phyloP scores from a whole-genome alignment of 2,329 filamentous ascomycete genomes.

The Pleomassaria siparia region DNA sequence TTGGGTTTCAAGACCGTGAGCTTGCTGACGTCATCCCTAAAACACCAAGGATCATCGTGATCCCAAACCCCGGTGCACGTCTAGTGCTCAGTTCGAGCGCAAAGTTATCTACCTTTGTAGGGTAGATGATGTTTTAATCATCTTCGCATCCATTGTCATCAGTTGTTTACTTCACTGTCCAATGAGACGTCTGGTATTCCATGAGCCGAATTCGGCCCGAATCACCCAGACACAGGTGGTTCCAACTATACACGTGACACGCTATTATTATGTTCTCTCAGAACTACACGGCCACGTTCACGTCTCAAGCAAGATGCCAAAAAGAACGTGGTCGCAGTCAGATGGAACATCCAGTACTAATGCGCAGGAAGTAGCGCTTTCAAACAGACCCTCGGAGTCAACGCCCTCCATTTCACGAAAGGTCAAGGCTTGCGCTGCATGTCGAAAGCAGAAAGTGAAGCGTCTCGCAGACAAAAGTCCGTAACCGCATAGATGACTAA shows the following conservation, averaged over 20 bases:
- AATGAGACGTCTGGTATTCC: not conserved
- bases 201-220: not conserved
- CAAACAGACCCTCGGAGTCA: constrained; percentile 14
- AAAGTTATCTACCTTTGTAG: too few species aligned
- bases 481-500: constrained; percentile 9
- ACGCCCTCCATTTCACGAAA: constrained; percentile 34
- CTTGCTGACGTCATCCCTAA: not conserved
- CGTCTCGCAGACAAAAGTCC: constrained; percentile 3
- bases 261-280: too few species aligned
- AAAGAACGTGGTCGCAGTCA: constrained; percentile 24
- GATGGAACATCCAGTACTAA: constrained; percentile 11
- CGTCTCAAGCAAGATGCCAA: constrained; percentile 22
- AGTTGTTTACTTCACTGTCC: not conserved
- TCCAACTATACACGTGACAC: not conserved
- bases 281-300: not conserved
- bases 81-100: too few species aligned
- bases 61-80: too few species aligned
- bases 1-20: too few species aligned
- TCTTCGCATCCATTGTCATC: not conserved
- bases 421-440: constrained; percentile 53
- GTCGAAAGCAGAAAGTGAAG: constrained; percentile 53
- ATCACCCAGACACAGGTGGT: not conserved
- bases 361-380: constrained; percentile 8
- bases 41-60: too few species aligned
- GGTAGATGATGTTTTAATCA: too few species aligned